phyloP scores from a whole-genome alignment of 2,329 filamentous ascomycete genomes.

The Trichoderma breve region DNA sequence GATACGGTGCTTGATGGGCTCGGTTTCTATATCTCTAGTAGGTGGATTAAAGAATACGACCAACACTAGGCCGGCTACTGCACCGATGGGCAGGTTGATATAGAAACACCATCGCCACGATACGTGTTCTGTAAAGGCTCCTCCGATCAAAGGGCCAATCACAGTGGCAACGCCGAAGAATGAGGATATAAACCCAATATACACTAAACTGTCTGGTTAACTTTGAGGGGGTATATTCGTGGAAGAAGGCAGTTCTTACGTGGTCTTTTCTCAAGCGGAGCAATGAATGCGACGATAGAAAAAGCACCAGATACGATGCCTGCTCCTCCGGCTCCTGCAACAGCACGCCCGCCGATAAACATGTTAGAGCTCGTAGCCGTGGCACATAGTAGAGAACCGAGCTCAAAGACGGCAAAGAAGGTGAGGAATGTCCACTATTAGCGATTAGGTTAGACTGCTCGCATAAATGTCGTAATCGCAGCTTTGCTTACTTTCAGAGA shows the following conservation, averaged over 20 bases:
- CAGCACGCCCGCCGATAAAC: neutral
- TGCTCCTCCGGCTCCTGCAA: neutral
- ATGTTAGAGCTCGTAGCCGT: neutral
- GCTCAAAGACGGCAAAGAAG: neutral
- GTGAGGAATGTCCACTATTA: neutral
- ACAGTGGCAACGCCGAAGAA: neutral
- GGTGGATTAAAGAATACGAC: neutral
- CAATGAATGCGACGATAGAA: neutral
- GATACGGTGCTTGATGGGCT: neutral
- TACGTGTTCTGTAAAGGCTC: slow-evolving; percentile 38
- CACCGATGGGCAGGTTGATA: slow-evolving; percentile 38
- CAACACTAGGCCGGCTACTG: neutral
- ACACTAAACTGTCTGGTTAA: neutral
- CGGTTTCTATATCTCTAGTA: neutral
- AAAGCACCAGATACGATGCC: neutral
- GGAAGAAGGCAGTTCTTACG: neutral
- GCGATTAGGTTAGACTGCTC: neutral
- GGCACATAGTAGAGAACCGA: neutral
- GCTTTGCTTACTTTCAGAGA: neutral
- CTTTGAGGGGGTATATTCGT: neutral
- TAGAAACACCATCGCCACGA: slow-evolving; percentile 43
- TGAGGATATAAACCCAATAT: neutral
- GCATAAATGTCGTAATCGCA: neutral
- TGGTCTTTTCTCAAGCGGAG: neutral
- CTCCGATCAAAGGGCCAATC: slow-evolving; percentile 36